phyloP scores from a whole-genome alignment of 495 filamentous ascomycete species.

The Penicillium macrosclerotiorum region DNA sequence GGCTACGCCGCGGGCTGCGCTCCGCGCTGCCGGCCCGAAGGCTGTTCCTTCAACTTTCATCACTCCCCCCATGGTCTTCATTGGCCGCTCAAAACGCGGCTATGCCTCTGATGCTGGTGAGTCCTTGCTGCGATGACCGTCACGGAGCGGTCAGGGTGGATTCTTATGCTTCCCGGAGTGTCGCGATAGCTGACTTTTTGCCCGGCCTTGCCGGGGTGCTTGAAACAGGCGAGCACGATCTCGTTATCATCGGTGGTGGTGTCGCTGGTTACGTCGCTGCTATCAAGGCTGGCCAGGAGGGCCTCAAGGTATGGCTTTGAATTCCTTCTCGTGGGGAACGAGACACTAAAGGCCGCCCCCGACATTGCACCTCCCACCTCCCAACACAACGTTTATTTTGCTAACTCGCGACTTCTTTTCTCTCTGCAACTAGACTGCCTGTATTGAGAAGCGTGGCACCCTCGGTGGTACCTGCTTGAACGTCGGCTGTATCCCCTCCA shows the following conservation, averaged over 20 bases:
- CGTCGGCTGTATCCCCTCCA: constrained; percentile 98
- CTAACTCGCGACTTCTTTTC: constrained; percentile 12
- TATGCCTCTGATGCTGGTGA: constrained; percentile 82
- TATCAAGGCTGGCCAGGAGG: constrained; percentile 98
- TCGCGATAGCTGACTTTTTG: constrained; percentile 25
- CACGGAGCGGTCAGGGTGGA: neutral
- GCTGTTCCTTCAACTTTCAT: constrained; percentile 53
- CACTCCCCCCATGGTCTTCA: constrained; percentile 52
- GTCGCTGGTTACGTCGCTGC: constrained; percentile 98
- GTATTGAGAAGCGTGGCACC: constrained; percentile 96
- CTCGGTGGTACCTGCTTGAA: constrained; percentile 98
- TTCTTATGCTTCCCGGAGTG: constrained; percentile 18
- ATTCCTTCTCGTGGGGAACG: neutral
- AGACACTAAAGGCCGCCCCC: no score
- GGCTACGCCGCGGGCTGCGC: constrained; percentile 62
- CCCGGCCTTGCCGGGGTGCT: constrained; percentile 15
- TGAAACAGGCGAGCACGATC: constrained; percentile 75
- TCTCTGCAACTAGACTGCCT: constrained; percentile 78
- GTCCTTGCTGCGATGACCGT: constrained; percentile 18
- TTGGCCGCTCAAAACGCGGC: constrained; percentile 61
- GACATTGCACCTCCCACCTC: no score
- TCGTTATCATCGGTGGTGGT: constrained; percentile 95
- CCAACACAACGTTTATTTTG: neutral
- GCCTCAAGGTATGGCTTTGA: constrained; percentile 72
- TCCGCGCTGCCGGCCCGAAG: constrained; percentile 46